Evolutionary conservation across 129 eudicot species (phyloP).

Genomic region (Lactuca saligna): DNA sequence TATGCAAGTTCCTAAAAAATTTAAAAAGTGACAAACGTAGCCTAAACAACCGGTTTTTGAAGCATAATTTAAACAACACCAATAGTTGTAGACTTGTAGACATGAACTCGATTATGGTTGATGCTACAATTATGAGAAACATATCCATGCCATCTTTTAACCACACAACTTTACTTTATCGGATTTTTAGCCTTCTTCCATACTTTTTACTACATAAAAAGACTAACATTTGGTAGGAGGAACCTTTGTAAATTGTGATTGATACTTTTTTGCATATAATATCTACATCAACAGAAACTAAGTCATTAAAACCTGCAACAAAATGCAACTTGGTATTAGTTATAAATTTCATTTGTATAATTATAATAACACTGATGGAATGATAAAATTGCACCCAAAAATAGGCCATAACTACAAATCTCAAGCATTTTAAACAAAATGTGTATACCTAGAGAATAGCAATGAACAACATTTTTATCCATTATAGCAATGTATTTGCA

Average conservation of each 20-base stretch:
- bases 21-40: too few relatives aligned
- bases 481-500: too few relatives aligned
- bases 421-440: too few relatives aligned
- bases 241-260: neutral
- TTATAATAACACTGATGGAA: too few relatives aligned
- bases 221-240: neutral
- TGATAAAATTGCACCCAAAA: too few relatives aligned
- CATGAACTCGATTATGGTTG: neutral
- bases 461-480: too few relatives aligned
- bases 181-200: neutral
- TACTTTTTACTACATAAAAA: too few relatives aligned
- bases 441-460: too few relatives aligned
- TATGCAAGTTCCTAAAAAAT: neutral
- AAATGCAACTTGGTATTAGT: neutral
- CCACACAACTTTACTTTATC: neutral
- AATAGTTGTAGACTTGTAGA: neutral
- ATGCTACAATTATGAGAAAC: neutral
- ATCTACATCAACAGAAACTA: slow-evolving; percentile 5
- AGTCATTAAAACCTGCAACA: slow-evolving; percentile 33
- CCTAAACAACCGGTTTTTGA: too few relatives aligned
- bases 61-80: too few relatives aligned
- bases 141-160: neutral
- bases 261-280: neutral
- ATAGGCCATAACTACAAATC: too few relatives aligned
- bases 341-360: neutral